A percentile compares a stretch with the other conserved stretches of the same genome.
phyloP scores from a whole-genome alignment of 2,329 filamentous ascomycete genomes.

The Clonostachys chloroleuca region DNA sequence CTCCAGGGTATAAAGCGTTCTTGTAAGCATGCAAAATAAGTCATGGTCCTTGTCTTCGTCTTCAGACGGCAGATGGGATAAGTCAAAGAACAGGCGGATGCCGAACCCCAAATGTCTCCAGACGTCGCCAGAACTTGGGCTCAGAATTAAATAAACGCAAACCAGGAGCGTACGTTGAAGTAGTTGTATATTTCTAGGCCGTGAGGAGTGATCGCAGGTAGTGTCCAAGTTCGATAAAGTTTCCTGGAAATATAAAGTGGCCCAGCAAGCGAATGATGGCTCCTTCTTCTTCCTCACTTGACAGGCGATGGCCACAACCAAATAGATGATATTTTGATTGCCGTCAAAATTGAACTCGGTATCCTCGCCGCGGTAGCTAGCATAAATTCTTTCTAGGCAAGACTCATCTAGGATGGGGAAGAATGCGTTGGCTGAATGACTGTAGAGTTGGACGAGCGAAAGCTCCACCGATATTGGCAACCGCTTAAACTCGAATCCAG shows the following conservation, averaged over 20 bases:
- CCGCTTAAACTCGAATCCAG: not conserved
- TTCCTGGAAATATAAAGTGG: conserved; percentile 1
- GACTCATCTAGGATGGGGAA: not conserved
- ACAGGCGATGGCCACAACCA: conserved; percentile 5
- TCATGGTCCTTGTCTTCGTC: conserved; percentile 5
- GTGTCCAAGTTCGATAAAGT: not conserved
- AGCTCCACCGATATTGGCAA: not conserved
- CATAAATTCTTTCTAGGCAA: not conserved
- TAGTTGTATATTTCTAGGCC: conserved; percentile 3
- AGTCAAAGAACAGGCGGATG: conserved; percentile 6
- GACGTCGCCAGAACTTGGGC: conserved; percentile 6
- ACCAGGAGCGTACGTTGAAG: conserved; percentile 6
- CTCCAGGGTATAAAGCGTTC: conserved; percentile 9
- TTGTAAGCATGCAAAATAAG: conserved; percentile 5
- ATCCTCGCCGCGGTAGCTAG: not conserved
- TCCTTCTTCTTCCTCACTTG: conserved; percentile 3
- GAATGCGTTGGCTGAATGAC: not conserved
- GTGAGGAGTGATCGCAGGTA: conserved; percentile 3
- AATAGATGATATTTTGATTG: conserved; percentile 2
- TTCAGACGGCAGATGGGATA: conserved; percentile 7
- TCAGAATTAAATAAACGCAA: conserved; percentile 6
- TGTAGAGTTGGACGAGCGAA: not conserved
- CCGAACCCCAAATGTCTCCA: conserved; percentile 7
- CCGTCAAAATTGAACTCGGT: not conserved
- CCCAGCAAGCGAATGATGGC: not conserved